A percentile compares a stretch with the other conserved stretches of the same genome.
Evolutionary conservation across 257 asterid genomes (phyloP).

Genomic region (Przewalskia tangutica): DNA sequence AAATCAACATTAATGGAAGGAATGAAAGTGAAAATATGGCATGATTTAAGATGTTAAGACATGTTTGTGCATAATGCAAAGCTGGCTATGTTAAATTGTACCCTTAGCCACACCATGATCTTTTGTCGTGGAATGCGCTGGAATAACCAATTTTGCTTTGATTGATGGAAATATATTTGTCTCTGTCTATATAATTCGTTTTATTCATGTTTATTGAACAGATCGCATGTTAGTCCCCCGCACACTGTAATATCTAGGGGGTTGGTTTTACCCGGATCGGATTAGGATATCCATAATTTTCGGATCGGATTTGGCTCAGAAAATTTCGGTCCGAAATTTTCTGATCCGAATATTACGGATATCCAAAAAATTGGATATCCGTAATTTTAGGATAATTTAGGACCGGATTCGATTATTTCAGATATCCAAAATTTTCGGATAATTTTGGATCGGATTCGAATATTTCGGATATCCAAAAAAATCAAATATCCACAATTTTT

Average conservation of each 20-base stretch:
- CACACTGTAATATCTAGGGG: not conserved
- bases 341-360: too few relatives aligned
- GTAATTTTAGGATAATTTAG: too few relatives aligned
- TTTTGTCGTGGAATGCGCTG: not conserved
- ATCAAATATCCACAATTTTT: too few relatives aligned
- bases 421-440: too few relatives aligned
- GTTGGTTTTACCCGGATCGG: not conserved
- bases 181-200: not conserved
- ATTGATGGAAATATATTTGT: not conserved
- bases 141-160: not conserved
- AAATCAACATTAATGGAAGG: not conserved
- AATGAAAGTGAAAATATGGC: not conserved
- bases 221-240: not conserved
- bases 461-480: too few relatives aligned
- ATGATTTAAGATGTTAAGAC: not conserved
- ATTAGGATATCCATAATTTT: too few relatives aligned
- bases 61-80: not conserved
- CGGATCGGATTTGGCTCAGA: too few relatives aligned
- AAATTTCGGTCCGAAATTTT: too few relatives aligned
- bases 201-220: not conserved
- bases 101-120: not conserved
- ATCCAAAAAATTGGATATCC: too few relatives aligned
- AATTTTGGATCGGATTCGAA: too few relatives aligned
- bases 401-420: too few relatives aligned
- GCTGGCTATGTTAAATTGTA: not conserved